These are phyloP conservation scores for Sporothrix luriei DNA, from an alignment of 2,329 filamentous ascomycete species.

Conservation along the genomic window DNA sequence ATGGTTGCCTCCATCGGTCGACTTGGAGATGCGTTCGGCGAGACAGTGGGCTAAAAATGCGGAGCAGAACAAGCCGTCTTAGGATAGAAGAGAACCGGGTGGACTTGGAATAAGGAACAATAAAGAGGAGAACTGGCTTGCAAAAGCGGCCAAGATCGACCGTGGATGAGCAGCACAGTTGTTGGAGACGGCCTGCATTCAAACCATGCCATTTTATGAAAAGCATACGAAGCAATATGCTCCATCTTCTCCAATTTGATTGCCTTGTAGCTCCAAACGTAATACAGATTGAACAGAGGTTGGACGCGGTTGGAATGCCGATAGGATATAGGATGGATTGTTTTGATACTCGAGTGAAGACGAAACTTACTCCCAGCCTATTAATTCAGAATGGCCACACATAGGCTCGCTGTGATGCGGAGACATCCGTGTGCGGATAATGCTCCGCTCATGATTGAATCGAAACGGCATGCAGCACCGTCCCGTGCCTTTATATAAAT, in stretches of 20 bases:
- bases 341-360: no score
- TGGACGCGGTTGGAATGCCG: no score
- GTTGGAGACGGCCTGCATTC: background rate
- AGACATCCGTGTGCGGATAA: background rate
- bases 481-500: slow-evolving; percentile 6
- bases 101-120: background rate
- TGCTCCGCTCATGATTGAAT: background rate
- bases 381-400: background rate
- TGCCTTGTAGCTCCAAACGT: no score
- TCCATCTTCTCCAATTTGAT: no score
- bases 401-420: background rate
- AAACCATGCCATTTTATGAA: background rate
- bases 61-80: slow-evolving; percentile 3
- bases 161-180: background rate
- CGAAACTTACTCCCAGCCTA: no score
- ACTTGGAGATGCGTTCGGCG: background rate
- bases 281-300: no score
- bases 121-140: background rate
- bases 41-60: background rate
- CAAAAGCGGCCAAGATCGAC: background rate
- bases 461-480: background rate
- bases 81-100: slow-evolving; percentile 16
- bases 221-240: no score
- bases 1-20: background rate
- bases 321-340: no score